These are phyloP conservation scores for Chlorociboria aeruginascens DNA, from an alignment of 495 filamentous ascomycete species.

Conservation along the genomic window DNA sequence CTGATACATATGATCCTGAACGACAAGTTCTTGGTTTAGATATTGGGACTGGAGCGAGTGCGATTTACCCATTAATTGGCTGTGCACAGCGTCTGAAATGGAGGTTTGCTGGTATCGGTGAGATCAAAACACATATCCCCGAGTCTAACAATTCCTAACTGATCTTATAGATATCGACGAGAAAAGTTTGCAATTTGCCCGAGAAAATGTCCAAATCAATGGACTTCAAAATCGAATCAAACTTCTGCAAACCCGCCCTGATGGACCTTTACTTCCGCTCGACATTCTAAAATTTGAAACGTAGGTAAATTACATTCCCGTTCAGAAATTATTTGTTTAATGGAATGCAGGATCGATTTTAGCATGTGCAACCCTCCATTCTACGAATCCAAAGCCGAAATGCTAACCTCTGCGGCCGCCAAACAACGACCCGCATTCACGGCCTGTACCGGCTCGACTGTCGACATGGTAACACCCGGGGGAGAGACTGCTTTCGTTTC, in stretches of 20 bases:
- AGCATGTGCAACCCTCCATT: conserved; percentile 95
- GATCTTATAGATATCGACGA: conserved; percentile 59
- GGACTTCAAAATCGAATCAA: conserved; percentile 50
- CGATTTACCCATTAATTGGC: conserved; percentile 84
- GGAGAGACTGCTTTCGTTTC: conserved; percentile 75
- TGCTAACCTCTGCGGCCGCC: conserved; percentile 46
- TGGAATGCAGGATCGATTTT: conserved; percentile 55
- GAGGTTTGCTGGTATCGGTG: conserved; percentile 63
- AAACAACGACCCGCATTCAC: conserved; percentile 63
- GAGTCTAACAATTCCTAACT: not conserved
- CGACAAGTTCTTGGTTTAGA: conserved; percentile 63
- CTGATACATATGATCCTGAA: conserved; percentile 41
- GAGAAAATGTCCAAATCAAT: conserved; percentile 52
- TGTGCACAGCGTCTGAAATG: conserved; percentile 53
- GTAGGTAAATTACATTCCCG: conserved; percentile 21
- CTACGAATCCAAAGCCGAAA: conserved; percentile 61
- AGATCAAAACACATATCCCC: conserved; percentile 11
- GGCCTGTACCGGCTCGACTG: conserved; percentile 66
- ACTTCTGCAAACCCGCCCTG: conserved; percentile 39
- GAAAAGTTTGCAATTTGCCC: conserved; percentile 52
- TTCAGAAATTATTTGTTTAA: not conserved
- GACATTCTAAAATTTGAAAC: conserved; percentile 38
- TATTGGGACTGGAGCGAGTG: conserved; percentile 82
- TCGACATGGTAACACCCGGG: conserved; percentile 80
- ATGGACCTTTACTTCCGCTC: conserved; percentile 49